phyloP scores from a whole-genome alignment of 1,139 yeast genomes.

The Arxiozyma heterogenica region DNA sequence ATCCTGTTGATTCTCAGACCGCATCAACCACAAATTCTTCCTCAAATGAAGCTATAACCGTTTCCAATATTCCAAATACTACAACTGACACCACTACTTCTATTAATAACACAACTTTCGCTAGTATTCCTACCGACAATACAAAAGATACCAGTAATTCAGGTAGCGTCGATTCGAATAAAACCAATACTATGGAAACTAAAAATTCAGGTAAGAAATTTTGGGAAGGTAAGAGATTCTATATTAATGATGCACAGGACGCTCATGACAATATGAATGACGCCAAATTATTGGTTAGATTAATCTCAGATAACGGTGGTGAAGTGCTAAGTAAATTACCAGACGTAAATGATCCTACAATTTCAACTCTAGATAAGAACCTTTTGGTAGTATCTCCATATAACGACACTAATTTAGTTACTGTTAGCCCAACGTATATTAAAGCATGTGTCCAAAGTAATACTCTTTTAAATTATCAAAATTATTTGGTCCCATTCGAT shows the following conservation, averaged over 20 bases:
- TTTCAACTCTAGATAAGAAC: neutral
- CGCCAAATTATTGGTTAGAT: constrained; percentile 8
- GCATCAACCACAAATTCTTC: too few relatives aligned
- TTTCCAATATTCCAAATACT: too few relatives aligned
- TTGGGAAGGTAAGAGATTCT: constrained; percentile 21
- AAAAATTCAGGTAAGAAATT: constrained; percentile 5
- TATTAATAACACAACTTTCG: neutral
- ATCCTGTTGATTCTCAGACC: too few relatives aligned
- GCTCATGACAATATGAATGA: constrained; percentile 15
- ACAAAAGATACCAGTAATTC: neutral
- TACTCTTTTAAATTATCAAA: constrained; percentile 15
- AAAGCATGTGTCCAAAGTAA: constrained; percentile 20
- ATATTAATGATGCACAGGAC: constrained; percentile 19
- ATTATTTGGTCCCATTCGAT: constrained; percentile 25
- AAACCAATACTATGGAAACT: neutral
- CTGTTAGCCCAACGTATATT: constrained; percentile 25
- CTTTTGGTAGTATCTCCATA: constrained; percentile 25
- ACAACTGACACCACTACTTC: too few relatives aligned
- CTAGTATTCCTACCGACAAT: neutral
- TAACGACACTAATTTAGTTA: constrained; percentile 23
- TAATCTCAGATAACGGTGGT: constrained; percentile 13
- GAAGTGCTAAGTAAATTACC: constrained; percentile 9
- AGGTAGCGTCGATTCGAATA: neutral
- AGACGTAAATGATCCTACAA: neutral
- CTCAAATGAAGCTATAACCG: too few relatives aligned